Conservation (phyloP, 257 asterid genomes). For the Gentiana dahurica region DNA sequence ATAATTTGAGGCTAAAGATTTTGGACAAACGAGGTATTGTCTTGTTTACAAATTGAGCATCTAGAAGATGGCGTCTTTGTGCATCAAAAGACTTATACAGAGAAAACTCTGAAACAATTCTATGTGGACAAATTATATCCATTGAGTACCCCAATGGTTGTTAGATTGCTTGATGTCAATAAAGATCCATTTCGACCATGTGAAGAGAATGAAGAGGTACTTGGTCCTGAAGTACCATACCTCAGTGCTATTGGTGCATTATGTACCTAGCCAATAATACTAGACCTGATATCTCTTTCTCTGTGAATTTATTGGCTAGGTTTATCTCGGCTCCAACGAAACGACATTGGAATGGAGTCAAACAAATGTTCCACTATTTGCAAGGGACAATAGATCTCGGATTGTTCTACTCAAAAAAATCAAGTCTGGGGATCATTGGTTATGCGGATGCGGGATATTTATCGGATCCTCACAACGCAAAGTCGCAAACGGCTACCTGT, state of each 20-base stretch:
- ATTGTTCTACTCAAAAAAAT: too few relatives aligned
- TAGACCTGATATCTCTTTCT: too few relatives aligned
- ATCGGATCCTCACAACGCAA: too few relatives aligned
- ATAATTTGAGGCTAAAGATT: neutral
- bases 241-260: neutral
- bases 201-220: neutral
- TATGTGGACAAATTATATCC: neutral
- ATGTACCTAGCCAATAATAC: too few relatives aligned
- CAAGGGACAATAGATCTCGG: too few relatives aligned
- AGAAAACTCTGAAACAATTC: neutral
- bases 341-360: too few relatives aligned
- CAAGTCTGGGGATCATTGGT: too few relatives aligned
- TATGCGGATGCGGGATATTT: too few relatives aligned
- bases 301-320: too few relatives aligned
- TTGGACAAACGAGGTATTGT: neutral
- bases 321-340: too few relatives aligned
- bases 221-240: constrained; percentile 4
- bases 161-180: neutral
- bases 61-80: neutral
- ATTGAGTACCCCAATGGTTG: neutral
- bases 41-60: neutral
- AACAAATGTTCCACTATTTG: too few relatives aligned
- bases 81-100: neutral
- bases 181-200: neutral
- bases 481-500: too few relatives aligned